Base-by-base conservation (phyloP, 306 rosid species). In the Comarum palustre region DNA sequence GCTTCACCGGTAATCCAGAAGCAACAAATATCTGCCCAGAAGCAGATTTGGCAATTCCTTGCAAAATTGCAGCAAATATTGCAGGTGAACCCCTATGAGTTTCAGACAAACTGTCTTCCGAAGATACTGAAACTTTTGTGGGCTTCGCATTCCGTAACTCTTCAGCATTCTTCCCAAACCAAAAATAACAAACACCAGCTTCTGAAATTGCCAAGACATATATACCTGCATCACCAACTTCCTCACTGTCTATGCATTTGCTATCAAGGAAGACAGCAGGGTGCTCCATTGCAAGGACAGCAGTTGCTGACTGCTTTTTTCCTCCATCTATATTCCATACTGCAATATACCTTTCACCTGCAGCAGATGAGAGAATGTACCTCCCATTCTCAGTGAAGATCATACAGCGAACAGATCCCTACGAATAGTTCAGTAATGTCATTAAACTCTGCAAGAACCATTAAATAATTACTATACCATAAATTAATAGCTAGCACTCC, bases 321-420 rank as follows among this genome's bases (percentile, higher is more conserved):
- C 73, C 54, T 1, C 87, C 95, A 73, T 80, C 87, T 72, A 87
- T 54, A 74, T 71, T 83, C 99, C 99, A 94, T 36, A 89, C 77
- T 66, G 94, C 96, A 71, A 94, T 69, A 82, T 89, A 89, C 87
- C 97, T 91, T 89, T 94, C 99, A 17, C 90, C 91, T 69, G 81
- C 90, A 7, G 91, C 92, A 76, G 99, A 91, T 1, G 99, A 94
- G 74, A 94, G 88, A 69, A 91, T 61, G 90, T 85, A 84, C 70
- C 87, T 87, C 77, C 90, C 89, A 78, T 94, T 97, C 84, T 94
- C 95, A 22, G 90, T 81, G 85, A 94, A 94, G 59, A 79, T 79
- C 90, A 94, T 80, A 82, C 95, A 94, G 59, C 89, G 89, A 71
- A 94, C 95, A 62, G 91, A 79, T 75, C 94, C 97, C 98, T 93